Conservation (phyloP, 345 rosid genomes). For the Gossypium ekmanianum region DNA sequence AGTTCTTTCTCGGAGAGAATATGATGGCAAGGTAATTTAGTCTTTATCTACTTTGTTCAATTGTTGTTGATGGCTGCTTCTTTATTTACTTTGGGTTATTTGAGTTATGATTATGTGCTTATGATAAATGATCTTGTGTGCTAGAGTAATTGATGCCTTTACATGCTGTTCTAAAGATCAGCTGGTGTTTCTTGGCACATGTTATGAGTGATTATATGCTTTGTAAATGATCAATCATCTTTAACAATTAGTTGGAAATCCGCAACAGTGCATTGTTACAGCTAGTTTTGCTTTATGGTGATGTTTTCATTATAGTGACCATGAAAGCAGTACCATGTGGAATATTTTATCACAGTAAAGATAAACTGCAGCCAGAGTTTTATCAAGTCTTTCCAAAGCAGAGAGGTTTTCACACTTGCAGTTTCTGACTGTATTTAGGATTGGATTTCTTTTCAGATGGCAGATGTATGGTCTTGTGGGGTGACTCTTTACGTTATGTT, state of each 20-base stretch:
- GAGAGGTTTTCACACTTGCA: neutral
- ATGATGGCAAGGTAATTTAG: slow-evolving; percentile 70
- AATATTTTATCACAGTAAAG: neutral
- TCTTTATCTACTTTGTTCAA: slow-evolving; percentile 5
- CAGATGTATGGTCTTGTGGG: slow-evolving; percentile 97
- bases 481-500: slow-evolving; percentile 91
- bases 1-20: slow-evolving; percentile 72
- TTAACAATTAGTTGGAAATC: neutral
- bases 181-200: neutral
- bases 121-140: neutral
- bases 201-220: neutral
- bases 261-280: neutral
- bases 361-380: neutral
- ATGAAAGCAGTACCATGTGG: neutral
- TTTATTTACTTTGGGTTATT: neutral
- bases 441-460: slow-evolving; percentile 48
- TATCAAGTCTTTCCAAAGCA: slow-evolving; percentile 3
- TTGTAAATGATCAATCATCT: neutral
- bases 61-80: neutral
- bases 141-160: neutral
- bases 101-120: neutral
- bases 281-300: neutral
- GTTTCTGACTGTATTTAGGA: slow-evolving; percentile 13
- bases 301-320: neutral
- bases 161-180: neutral